Base-by-base conservation (phyloP, 2,329 filamentous ascomycete species). In the Exophiala aquamarina region DNA sequence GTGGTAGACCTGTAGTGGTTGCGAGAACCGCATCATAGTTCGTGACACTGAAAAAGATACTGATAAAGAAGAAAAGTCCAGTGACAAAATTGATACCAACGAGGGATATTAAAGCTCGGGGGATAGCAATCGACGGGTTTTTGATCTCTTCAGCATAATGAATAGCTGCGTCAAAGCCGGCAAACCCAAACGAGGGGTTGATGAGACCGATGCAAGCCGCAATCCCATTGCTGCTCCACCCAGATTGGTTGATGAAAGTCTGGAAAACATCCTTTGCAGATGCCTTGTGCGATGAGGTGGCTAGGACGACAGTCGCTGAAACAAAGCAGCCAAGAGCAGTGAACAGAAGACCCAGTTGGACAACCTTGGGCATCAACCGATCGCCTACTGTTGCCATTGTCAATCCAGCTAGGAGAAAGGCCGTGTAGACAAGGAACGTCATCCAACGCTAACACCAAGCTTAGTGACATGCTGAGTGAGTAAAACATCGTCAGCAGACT, bases 161-260 rank as follows among this genome's bases (percentile, higher is more conserved):
- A 3, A 70, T 72, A 5, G 72, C 73, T 28, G 66, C 69, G 57
- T 78, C 74, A 11, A 78, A 66, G 42, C 73, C 75, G n/a, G 71
- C 70, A 49, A 76, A 77, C 50, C 18, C 17, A 8, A 10, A 39
- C n/a, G n/a, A n/a, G n/a, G n/a, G 21, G n/a, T 11, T 26, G 36
- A 76, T n/a, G n/a, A n/a, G n/a, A n/a, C n/a, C n/a, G n/a, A n/a
- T n/a, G n/a, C 72, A 4, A 76, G 63, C 21, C 75, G 72, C 73
- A 34, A 78, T 71, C 17, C 71, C 73, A 42, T 68, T 63, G 21
- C 68, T 60, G 3, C 58, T 44, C 74, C 74, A 77, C 8, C 74
- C 74, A 0, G 74, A 75, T 44, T 71, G 69, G 58, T 78, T 78
- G 62, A 75, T 70, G 55, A 76, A 77, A 32, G 68, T 74, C 1